Conservation (phyloP, 2,329 filamentous ascomycete species). For the Alternaria burnsii region DNA sequence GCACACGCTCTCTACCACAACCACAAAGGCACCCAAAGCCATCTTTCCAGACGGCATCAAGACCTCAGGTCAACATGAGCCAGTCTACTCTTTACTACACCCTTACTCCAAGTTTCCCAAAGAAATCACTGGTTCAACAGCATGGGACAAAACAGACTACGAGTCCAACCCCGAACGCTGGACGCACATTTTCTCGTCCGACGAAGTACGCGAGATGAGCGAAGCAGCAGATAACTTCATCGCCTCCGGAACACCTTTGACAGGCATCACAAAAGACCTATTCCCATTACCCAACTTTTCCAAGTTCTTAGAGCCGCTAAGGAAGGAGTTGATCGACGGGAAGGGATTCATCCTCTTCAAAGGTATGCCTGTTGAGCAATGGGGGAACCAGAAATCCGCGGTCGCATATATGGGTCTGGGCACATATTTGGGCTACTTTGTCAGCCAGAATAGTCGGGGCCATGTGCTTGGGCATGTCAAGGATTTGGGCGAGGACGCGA, state of each 20-base stretch:
- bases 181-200: slow-evolving; percentile 73
- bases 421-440: slow-evolving; percentile 85
- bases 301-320: slow-evolving; percentile 63
- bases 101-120: slow-evolving; percentile 76
- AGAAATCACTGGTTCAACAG: slow-evolving; percentile 74
- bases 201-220: slow-evolving; percentile 74
- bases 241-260: slow-evolving; percentile 69
- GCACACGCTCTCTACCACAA: slow-evolving; percentile 46
- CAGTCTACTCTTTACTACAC: slow-evolving; percentile 69
- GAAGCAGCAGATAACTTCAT: slow-evolving; percentile 74
- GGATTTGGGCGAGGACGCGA: slow-evolving; percentile 82
- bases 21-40: slow-evolving; percentile 51
- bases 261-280: slow-evolving; percentile 73
- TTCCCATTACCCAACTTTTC: slow-evolving; percentile 69
- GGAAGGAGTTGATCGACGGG: slow-evolving; percentile 76
- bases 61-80: slow-evolving; percentile 76
- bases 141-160: slow-evolving; percentile 75
- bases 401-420: slow-evolving; percentile 79
- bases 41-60: slow-evolving; percentile 72
- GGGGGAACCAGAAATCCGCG: slow-evolving; percentile 81
- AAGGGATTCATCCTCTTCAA: slow-evolving; percentile 94
- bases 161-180: slow-evolving; percentile 70
- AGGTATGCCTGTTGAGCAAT: slow-evolving; percentile 77
- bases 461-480: slow-evolving; percentile 91
- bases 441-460: slow-evolving; percentile 84